Evolutionary conservation across 352 stramenopile genomes (phyloP).

Genomic region (Phytophthora pseudosyringae): DNA sequence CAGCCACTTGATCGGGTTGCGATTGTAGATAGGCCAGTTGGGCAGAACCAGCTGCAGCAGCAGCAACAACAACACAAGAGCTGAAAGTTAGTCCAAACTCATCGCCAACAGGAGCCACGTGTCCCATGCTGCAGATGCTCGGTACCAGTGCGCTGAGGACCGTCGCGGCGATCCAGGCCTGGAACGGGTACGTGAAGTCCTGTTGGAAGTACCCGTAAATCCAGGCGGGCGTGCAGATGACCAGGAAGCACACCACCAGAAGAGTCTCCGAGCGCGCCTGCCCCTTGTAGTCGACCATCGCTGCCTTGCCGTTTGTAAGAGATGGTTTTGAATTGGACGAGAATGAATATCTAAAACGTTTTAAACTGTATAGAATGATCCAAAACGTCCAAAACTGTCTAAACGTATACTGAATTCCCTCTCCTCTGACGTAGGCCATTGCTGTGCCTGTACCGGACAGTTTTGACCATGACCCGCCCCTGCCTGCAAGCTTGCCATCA

Average conservation of each 20-base stretch:
- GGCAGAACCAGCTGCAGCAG: slow-evolving; percentile 66
- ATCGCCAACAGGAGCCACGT: slow-evolving; percentile 24
- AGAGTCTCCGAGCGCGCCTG: slow-evolving; percentile 73
- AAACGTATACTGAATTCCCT: background rate
- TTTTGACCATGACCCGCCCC: no score
- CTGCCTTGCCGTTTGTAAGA: background rate
- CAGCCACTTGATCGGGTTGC: slow-evolving; percentile 83
- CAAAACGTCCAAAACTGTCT: slow-evolving; percentile 10
- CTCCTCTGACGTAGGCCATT: no score
- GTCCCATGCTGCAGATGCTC: background rate
- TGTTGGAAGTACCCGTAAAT: slow-evolving; percentile 86
- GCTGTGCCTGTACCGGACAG: no score
- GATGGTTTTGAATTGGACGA: slow-evolving; percentile 7
- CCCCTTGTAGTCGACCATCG: slow-evolving; percentile 90
- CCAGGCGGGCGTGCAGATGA: slow-evolving; percentile 84
- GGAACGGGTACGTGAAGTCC: slow-evolving; percentile 82
- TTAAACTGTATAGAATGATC: slow-evolving; percentile 11
- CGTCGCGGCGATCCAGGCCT: slow-evolving; percentile 72
- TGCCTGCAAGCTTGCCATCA: no score
- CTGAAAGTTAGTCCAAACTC: slow-evolving; percentile 2
- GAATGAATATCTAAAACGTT: slow-evolving; percentile 6
- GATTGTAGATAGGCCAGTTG: slow-evolving; percentile 88
- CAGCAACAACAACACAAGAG: slow-evolving; percentile 2
- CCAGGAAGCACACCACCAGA: slow-evolving; percentile 67
- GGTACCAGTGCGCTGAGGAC: slow-evolving; percentile 62